These are phyloP conservation scores for Oryza brachyantha DNA, from an alignment of 176 grass and related monocot species.

Conservation along the genomic window DNA sequence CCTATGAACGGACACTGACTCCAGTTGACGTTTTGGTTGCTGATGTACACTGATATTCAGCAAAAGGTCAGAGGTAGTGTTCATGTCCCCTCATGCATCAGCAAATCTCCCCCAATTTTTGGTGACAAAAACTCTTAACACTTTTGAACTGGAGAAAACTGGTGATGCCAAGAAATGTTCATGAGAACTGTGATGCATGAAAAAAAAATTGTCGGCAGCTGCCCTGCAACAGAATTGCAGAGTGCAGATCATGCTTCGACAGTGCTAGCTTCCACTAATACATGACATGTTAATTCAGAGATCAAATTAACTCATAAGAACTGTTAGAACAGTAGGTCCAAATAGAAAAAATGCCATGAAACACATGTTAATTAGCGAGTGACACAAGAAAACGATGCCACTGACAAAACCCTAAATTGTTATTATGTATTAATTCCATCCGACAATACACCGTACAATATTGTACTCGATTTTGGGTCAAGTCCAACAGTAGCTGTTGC, in stretches of 20 bases:
- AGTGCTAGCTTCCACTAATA: too few relatives aligned
- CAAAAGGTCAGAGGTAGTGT: neutral
- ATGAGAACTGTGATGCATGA: neutral
- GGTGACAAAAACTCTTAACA: neutral
- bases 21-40: conserved; percentile 37
- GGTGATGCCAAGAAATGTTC: neutral
- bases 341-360: neutral
- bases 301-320: neutral
- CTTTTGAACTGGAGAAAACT: conserved; percentile 3
- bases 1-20: conserved; percentile 27
- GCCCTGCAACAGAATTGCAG: neutral
- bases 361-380: neutral
- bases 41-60: neutral
- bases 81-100: conserved; percentile 6
- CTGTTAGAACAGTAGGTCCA: neutral
- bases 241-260: neutral
- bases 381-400: neutral
- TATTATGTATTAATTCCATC: neutral
- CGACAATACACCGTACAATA: neutral
- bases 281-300: neutral
- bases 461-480: neutral
- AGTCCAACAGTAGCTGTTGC: neutral
- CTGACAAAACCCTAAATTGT: neutral
- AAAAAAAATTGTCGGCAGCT: neutral
- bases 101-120: conserved; percentile 10